Conservation (phyloP, 2,329 filamentous ascomycete genomes). For the Emmonsiellopsis sp. region DNA sequence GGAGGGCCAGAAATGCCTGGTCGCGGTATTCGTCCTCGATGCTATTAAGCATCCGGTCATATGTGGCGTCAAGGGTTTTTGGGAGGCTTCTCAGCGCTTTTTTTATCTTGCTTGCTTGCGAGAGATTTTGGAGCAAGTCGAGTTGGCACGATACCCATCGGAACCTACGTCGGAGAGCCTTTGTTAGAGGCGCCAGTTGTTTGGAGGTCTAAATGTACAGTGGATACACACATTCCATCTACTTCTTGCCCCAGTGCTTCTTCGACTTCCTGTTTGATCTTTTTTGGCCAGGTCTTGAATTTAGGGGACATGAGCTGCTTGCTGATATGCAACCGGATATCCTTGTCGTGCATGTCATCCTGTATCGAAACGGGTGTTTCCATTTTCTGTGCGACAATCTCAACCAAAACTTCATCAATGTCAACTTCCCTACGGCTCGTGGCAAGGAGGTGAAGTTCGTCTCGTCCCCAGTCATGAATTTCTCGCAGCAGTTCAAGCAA, state of each 20-base stretch:
- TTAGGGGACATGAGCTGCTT: not conserved
- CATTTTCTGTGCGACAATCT: not conserved
- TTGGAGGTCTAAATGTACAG: not conserved
- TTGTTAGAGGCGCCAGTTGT: not conserved
- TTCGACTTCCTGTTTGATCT: not conserved
- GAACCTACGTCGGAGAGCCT: constrained; percentile 12
- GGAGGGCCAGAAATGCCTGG: constrained; percentile 16
- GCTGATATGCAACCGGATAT: not conserved
- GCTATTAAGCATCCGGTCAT: constrained; percentile 17
- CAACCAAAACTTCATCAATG: constrained; percentile 6
- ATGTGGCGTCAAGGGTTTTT: constrained; percentile 15
- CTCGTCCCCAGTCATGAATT: not conserved
- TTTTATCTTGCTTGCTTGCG: constrained; percentile 5
- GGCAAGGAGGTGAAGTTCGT: constrained; percentile 7
- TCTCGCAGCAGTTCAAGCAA: constrained; percentile 8
- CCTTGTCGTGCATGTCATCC: not conserved
- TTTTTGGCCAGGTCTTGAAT: not conserved
- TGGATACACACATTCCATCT: constrained; percentile 10
- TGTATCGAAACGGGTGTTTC: not conserved
- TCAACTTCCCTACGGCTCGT: constrained; percentile 11
- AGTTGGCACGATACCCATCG: constrained; percentile 16
- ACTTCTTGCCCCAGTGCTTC: not conserved
- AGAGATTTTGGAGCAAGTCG: constrained; percentile 10
- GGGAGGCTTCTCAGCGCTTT: constrained; percentile 10
- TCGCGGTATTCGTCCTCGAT: constrained; percentile 12